phyloP scores from a whole-genome alignment of 495 filamentous ascomycete species.

The Umbilicaria muhlenbergii region DNA sequence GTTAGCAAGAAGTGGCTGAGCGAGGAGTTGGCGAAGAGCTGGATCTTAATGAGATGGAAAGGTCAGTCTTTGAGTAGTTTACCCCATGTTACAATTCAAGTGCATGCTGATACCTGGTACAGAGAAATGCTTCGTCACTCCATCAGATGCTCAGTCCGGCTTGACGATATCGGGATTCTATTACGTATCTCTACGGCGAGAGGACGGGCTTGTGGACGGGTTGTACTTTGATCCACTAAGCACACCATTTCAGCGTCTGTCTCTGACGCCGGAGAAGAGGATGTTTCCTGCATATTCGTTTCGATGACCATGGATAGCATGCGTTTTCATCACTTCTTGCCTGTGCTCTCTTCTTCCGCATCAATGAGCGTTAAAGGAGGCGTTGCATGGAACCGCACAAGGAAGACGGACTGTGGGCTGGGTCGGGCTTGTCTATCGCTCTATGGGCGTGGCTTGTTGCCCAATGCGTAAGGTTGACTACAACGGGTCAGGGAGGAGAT shows the following conservation, averaged over 20 bases:
- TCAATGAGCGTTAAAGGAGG: too few species aligned
- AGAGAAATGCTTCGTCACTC: conserved; percentile 61
- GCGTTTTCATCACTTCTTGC: too few species aligned
- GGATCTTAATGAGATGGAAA: conserved; percentile 71
- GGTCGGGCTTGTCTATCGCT: too few species aligned
- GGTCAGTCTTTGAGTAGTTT: conserved; percentile 24
- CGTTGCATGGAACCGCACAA: too few species aligned
- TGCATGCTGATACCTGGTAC: conserved; percentile 4
- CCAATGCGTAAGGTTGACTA: too few species aligned
- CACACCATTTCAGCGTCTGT: conserved; percentile 54
- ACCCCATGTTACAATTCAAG: neutral
- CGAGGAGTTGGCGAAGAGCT: conserved; percentile 36
- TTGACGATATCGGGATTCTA: conserved; percentile 68
- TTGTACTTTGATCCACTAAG: conserved; percentile 61
- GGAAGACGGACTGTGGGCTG: too few species aligned
- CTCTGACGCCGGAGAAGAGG: conserved; percentile 34
- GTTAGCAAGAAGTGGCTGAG: conserved; percentile 41
- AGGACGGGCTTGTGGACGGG: conserved; percentile 48
- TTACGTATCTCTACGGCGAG: conserved; percentile 48
- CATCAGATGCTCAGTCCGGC: conserved; percentile 36
- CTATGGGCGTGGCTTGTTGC: too few species aligned
- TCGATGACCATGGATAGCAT: conserved; percentile 5
- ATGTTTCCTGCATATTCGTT: conserved; percentile 30
- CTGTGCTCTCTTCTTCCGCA: too few species aligned
- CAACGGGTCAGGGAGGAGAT: too few species aligned